Evolutionary conservation across 371 early-diverging fungal species (phyloP), one percentile per base, ranked within the genome.

Genomic region (Parasitella parasitica): DNA sequence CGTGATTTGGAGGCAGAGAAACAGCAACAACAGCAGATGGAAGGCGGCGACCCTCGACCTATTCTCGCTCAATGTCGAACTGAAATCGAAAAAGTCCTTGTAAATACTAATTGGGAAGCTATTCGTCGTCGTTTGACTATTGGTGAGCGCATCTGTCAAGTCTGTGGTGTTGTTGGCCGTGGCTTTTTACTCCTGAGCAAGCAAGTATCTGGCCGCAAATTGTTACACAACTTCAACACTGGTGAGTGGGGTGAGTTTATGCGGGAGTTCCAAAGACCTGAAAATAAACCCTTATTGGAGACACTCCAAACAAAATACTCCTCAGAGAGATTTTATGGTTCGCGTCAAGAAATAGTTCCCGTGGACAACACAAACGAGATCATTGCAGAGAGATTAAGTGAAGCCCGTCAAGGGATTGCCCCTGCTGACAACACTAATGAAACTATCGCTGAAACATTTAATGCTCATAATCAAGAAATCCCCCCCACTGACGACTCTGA

Each of bases 51-150:
- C 53, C 56, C 76, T 1, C 61, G 78, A 20, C 69, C 78, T 6
- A 61, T 78, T 16, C 12, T 75, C 34, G 72, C 71, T 0, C 81
- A 81, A 54, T 76, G 75, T 22, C 76, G 81, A 11, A 57, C 77
- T 6, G 81, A 81, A n/a, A 73, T 81, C 27, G 81, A 81, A 60
- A 74, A 73, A 27, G 70, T 76, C 1, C 58, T 81, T 7, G 75
- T 74, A 8, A 81, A 64, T 51, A 81, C 78, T 20, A 81, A 81
- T 28, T 81, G 81, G 81, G 81, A 81, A 57, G 81, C 81, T 5
- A 78, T 81, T 39, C 78, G 81, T 12, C 69, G 81, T 49, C 75
- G 81, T 20, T 50, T 81, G 52, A 81, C 81, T 0, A 81, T 81
- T 58, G 81, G 81, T 13, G 81, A 81, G 28, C 75, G 81, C 35